Evolutionary conservation across 2,329 filamentous ascomycete species (phyloP), one percentile per base, ranked within the genome.

Genomic region (Achaetomium macrosporum): DNA sequence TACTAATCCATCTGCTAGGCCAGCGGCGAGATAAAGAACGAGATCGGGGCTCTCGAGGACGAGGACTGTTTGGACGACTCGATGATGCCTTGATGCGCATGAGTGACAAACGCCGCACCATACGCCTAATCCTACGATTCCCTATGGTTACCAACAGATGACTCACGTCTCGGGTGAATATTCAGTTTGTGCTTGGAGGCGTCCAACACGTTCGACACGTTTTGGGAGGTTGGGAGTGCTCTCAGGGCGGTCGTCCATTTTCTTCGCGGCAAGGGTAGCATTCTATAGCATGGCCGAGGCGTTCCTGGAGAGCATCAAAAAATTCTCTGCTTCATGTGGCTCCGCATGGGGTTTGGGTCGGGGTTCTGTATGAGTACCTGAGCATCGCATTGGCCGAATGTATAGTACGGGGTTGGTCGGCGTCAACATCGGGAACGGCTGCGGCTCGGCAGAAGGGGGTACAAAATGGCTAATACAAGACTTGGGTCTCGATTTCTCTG

Each of bases 1-100:
- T 50, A 50, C 68, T 70, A 61, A 66, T 52, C 13, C n/a, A 25
- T 12, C 48, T 25, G 20, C 7, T 16, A 96, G 91, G 90, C 92
- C 63, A 90, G 89, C 59, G 86, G 88, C 58, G 87, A 90, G 69
- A 96, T 99, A 71, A 99, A 97, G 71, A 90, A 96, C 68, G 90
- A 90, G 16, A 96, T 99, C 73, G 92, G 97, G 73, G 86, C 85
- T 62, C 79, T 97, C 53, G 90, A 95, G 64, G 85, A 90, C 52
- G 85, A 88, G 55, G 83, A 88, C 53, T 80, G 84, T 52, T 83
- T 88, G 69, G 79, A 84, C 57, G 81, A 84, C 66, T 82, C 79
- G 56, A 82, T 83, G 76, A 81, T 81, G 70, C 72, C 71, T 71
- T 81, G 57, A 61, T 52, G 46, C 53, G 42, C 51, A 52, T 53